phyloP scores from a whole-genome alignment of 495 filamentous ascomycete genomes.

The Aspergillus bridgeri region DNA sequence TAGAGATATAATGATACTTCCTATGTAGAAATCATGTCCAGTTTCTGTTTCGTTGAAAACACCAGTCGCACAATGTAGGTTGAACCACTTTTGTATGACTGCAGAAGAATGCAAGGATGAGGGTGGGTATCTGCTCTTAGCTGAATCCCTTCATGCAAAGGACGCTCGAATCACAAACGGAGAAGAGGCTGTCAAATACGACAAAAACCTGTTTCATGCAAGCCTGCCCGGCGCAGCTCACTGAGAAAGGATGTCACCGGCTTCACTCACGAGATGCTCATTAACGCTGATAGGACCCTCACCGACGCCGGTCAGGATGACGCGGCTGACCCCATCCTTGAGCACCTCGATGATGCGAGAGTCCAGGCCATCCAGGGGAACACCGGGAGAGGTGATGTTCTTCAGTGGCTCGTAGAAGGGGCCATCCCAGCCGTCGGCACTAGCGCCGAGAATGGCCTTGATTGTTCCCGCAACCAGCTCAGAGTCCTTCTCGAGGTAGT shows the following conservation, averaged over 20 bases:
- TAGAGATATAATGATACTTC: background rate
- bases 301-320: slow-evolving; percentile 89
- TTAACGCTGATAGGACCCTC: slow-evolving; percentile 80
- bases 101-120: background rate
- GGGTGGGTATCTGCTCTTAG: slow-evolving; percentile 6
- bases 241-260: slow-evolving; percentile 53
- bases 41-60: background rate
- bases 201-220: background rate
- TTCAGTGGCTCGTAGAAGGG: slow-evolving; percentile 45
- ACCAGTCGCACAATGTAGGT: background rate
- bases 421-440: slow-evolving; percentile 61
- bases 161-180: background rate
- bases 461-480: slow-evolving; percentile 69
- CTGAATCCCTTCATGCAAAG: background rate
- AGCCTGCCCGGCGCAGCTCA: slow-evolving; percentile 6
- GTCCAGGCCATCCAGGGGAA: slow-evolving; percentile 53
- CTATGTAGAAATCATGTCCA: background rate
- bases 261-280: slow-evolving; percentile 70
- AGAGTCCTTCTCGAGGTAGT: slow-evolving; percentile 78
- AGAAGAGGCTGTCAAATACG: background rate
- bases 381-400: slow-evolving; percentile 44
- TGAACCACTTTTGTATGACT: background rate
- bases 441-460: slow-evolving; percentile 44
- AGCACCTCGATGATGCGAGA: slow-evolving; percentile 54
- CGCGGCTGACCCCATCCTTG: slow-evolving; percentile 74